Evolutionary conservation across 1,284 basidiomycete species (phyloP).

Genomic region (Kalmanozyma brasiliensis): DNA sequence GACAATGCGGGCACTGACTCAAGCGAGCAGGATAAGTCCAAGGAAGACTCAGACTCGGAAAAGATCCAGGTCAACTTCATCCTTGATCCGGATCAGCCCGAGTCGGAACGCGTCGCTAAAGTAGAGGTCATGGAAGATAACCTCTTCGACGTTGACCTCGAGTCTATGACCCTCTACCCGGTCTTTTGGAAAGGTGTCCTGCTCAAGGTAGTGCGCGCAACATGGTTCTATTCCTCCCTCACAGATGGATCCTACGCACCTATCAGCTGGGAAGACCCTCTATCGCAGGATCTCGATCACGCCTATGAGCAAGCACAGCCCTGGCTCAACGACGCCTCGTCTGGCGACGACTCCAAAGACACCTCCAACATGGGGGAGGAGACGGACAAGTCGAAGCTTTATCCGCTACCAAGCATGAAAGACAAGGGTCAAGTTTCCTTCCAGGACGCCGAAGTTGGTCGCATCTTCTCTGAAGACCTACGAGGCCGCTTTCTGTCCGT

Average conservation of each 20-base stretch:
- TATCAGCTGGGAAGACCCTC: constrained; percentile 60
- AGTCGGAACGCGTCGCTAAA: constrained; percentile 32
- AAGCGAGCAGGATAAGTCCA: constrained; percentile 11
- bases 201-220: constrained; percentile 65
- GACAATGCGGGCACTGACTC: constrained; percentile 5
- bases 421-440: constrained; percentile 64
- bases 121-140: constrained; percentile 65
- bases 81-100: constrained; percentile 62
- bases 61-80: constrained; percentile 49
- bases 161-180: constrained; percentile 65
- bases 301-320: constrained; percentile 67
- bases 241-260: constrained; percentile 53
- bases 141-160: constrained; percentile 64
- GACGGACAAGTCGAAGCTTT: constrained; percentile 48
- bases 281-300: constrained; percentile 66
- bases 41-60: constrained; percentile 14
- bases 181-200: constrained; percentile 68
- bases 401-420: constrained; percentile 55
- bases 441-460: constrained; percentile 61
- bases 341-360: constrained; percentile 17
- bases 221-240: constrained; percentile 68
- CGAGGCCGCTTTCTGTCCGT: constrained; percentile 55
- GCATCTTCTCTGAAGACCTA: constrained; percentile 64
- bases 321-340: constrained; percentile 42
- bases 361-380: constrained; percentile 32